Percentiles rank a stretch among this genome's conserved stretches.
phyloP scores from a whole-genome alignment of 768 basidiomycete genomes.

The Tulasnella sp. region DNA sequence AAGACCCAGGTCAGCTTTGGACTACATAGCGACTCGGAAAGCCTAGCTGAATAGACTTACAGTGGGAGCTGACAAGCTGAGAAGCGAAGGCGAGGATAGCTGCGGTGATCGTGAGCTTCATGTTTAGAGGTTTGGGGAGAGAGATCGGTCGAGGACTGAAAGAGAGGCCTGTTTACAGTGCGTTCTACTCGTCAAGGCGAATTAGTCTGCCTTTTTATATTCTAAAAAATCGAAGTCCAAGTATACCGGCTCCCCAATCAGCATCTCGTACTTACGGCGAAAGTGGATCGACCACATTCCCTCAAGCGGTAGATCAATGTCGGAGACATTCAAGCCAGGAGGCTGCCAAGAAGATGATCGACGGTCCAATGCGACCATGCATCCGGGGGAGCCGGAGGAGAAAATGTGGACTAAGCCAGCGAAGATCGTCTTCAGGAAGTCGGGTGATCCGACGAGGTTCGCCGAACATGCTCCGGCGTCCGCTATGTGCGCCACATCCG shows the following conservation, averaged over 20 bases:
- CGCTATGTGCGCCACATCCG: background rate
- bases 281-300: background rate
- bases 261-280: background rate
- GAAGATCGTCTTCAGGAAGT: background rate
- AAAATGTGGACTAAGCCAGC: background rate
- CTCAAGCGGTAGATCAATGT: background rate
- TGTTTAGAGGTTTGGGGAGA: background rate
- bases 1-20: background rate
- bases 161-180: slow-evolving; percentile 23
- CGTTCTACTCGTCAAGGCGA: background rate
- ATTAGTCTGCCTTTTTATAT: background rate
- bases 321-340: background rate
- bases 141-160: background rate
- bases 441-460: background rate
- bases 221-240: background rate
- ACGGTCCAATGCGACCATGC: background rate
- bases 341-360: background rate
- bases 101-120: background rate
- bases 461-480: background rate
- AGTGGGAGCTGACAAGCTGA: background rate
- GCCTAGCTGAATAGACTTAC: background rate
- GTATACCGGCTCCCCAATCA: background rate
- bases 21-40: background rate
- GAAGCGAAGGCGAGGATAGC: background rate
- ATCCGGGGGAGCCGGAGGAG: background rate